Percentiles rank a stretch among this genome's conserved stretches.
These are phyloP conservation scores for Colletotrichum camelliae DNA, from an alignment of 2,329 filamentous ascomycete genomes.

Conservation along the genomic window DNA sequence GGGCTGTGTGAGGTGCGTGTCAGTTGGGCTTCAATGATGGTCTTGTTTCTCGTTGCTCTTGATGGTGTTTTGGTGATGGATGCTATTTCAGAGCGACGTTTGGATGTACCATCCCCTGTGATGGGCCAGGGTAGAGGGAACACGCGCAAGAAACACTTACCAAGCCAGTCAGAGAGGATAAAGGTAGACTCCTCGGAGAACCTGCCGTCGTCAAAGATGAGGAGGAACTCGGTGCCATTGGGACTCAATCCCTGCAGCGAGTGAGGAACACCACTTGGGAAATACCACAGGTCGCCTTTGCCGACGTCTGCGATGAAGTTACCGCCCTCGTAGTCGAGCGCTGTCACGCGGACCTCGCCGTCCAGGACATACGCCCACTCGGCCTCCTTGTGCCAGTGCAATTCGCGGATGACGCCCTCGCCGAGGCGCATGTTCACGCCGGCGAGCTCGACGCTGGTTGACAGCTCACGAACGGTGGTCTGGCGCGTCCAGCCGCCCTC, in stretches of 20 bases:
- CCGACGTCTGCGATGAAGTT: slow-evolving; percentile 79
- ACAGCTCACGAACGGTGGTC: slow-evolving; percentile 70
- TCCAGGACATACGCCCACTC: slow-evolving; percentile 81
- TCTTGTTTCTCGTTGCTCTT: too few species aligned
- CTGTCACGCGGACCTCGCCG: slow-evolving; percentile 74
- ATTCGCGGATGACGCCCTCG: slow-evolving; percentile 73
- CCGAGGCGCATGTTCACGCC: slow-evolving; percentile 82
- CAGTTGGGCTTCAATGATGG: not conserved
- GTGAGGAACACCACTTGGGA: slow-evolving; percentile 78
- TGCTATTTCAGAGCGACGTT: not conserved
- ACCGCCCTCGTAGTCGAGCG: slow-evolving; percentile 76
- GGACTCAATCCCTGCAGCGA: slow-evolving; percentile 58
- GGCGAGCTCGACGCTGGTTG: slow-evolving; percentile 72
- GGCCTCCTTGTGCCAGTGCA: slow-evolving; percentile 83
- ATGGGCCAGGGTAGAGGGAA: too few species aligned
- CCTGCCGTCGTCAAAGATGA: slow-evolving; percentile 54
- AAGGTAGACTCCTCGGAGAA: slow-evolving; percentile 72
- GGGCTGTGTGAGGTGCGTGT: slow-evolving; percentile 48
- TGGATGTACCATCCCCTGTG: not conserved
- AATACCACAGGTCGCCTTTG: slow-evolving; percentile 80
- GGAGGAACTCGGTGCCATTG: slow-evolving; percentile 37
- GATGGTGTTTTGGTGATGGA: not conserved
- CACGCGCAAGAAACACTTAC: slow-evolving; percentile 39
- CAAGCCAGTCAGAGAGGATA: slow-evolving; percentile 75
- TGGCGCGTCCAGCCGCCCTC: slow-evolving; percentile 81